Base-by-base conservation (phyloP, 2,329 filamentous ascomycete genomes). In the Sporothrix humicola region DNA sequence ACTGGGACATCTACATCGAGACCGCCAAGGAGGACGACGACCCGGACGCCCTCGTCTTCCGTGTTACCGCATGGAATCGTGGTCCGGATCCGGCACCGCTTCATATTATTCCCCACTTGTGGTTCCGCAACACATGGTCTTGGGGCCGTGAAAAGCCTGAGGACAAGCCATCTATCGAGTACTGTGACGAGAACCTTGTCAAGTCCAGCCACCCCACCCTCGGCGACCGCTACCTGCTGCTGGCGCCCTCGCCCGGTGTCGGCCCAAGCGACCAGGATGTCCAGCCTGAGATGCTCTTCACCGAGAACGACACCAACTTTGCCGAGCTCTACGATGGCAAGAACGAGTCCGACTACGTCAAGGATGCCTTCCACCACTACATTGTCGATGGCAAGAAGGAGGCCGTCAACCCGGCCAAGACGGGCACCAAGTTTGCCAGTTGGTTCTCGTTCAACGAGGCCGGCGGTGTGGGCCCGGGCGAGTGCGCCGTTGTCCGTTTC, bases 1-100 rank as follows among this genome's bases (percentile, higher is more conserved):
- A 98, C 84, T 98, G 95, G 93, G 95, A 98, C 81, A 97, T 98
- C 78, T 92, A 95, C 80, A 98, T 98, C 76, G 95, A 98, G 84
- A 97, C 93, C 7, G 95, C 95, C 73, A 98, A 98, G 83, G 95
- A 98, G 81, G 88, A 88, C n/a, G 91, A 97, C 75, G 92, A 98
- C 78, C 91, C 94, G 26, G 95, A 98, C 42, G 94, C 98, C 83
- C 85, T 98, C 13, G 86, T 97, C 44, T 98, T 98, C 85, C 93
- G 96, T 79, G 92, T 98, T 61, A 98, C 95, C 12, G 95, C 95
- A 61, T 98, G 96, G 92, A 98, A 98, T 81, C 90, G 96, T 78
- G 95, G 96, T 17, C 93, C 94, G 7, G 93, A 98, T 71, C 90
- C 93, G 15, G 95, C 96, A 15, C 95, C 94, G 26, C 85, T 98